A percentile compares a stretch with the other conserved stretches of the same genome.
phyloP scores from a whole-genome alignment of 352 stramenopile genomes.

The Pythium diclinum region DNA sequence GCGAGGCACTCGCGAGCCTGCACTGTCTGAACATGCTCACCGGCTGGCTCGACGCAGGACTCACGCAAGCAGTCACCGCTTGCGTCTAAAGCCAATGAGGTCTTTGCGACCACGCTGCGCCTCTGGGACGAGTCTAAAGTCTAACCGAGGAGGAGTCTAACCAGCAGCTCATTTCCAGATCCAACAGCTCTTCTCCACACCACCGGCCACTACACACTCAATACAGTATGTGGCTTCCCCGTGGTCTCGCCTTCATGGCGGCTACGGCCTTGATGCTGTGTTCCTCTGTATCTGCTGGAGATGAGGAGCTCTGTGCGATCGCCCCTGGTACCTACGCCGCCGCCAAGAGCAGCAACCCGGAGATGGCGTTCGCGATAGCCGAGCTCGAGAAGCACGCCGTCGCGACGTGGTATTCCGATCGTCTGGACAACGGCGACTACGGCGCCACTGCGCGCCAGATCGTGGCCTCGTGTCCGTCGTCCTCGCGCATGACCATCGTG shows the following conservation, averaged over 20 bases:
- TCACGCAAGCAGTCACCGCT: no score
- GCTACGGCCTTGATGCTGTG: constrained; percentile 20
- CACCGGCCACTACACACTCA: background rate
- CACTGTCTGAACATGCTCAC: no score
- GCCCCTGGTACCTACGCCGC: constrained; percentile 43
- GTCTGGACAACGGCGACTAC: constrained; percentile 34
- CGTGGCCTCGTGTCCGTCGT: constrained; percentile 34
- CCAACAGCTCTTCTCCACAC: no score
- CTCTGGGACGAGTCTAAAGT: no score
- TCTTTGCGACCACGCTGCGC: no score
- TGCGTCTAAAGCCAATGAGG: no score
- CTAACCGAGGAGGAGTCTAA: no score
- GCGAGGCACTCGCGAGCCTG: no score
- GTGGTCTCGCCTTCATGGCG: background rate
- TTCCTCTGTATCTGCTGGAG: constrained; percentile 4
- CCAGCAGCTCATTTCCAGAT: no score
- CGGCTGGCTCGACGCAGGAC: no score
- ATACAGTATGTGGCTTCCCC: constrained; percentile 7
- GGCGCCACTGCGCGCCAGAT: constrained; percentile 28
- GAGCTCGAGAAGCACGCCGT: constrained; percentile 50
- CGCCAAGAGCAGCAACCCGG: constrained; percentile 47
- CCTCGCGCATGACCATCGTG: constrained; percentile 47
- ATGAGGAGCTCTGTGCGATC: constrained; percentile 50
- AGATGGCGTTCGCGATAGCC: constrained; percentile 49
- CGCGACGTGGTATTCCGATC: constrained; percentile 53